Percentiles rank a stretch among this genome's conserved stretches.
Evolutionary conservation across 306 rosid genomes (phyloP).

Genomic region (Trifolium pratense): DNA sequence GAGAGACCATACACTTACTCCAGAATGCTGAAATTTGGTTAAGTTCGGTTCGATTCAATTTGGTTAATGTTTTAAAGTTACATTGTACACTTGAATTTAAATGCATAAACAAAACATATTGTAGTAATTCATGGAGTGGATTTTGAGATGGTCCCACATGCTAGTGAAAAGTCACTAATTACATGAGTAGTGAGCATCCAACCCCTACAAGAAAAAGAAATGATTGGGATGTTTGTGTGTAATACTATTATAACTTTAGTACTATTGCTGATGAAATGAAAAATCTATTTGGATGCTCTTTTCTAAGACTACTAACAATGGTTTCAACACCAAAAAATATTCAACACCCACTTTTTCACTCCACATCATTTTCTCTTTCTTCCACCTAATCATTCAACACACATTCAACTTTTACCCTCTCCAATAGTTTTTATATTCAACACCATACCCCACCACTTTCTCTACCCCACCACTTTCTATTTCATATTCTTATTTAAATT

Average conservation of each 20-base stretch:
- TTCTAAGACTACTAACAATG: no score
- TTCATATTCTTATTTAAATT: no score
- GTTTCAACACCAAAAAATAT: no score
- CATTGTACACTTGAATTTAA: not conserved
- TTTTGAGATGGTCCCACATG: slow-evolving; percentile 60
- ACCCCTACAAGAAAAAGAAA: slow-evolving; percentile 23
- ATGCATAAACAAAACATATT: not conserved
- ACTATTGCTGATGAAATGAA: slow-evolving; percentile 33
- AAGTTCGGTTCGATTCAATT: slow-evolving; percentile 3
- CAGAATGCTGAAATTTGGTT: slow-evolving; percentile 67
- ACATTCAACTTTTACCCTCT: no score
- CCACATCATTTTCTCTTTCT: no score
- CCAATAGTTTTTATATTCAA: no score
- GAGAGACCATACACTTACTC: slow-evolving; percentile 75
- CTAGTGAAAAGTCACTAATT: slow-evolving; percentile 37
- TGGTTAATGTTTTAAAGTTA: slow-evolving; percentile 8
- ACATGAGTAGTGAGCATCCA: slow-evolving; percentile 65
- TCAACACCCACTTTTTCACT: no score
- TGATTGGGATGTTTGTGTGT: slow-evolving; percentile 27
- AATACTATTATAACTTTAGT: slow-evolving; percentile 16
- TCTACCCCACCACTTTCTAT: no score
- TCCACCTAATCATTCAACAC: no score
- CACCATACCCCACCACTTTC: no score
- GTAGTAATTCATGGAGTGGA: slow-evolving; percentile 34
- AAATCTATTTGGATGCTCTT: slow-evolving; percentile 42